Percentiles rank a stretch among this genome's conserved stretches.
phyloP scores from a whole-genome alignment of 1,139 yeast species.

The Scheffersomyces insectosa region DNA sequence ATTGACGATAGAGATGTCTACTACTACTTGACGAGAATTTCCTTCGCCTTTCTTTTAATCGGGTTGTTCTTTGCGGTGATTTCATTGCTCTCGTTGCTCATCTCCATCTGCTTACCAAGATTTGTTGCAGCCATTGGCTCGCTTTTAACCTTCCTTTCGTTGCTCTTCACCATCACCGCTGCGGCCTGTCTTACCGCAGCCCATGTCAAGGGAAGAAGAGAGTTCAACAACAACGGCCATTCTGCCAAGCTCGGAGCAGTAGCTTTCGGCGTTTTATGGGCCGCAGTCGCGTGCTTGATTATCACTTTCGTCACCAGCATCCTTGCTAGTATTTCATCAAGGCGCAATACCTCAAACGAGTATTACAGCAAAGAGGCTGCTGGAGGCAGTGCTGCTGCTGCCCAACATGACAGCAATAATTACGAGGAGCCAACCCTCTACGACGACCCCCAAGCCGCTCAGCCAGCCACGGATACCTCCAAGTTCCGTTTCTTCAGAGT shows the following conservation, averaged over 20 bases:
- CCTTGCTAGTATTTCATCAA: conserved; percentile 3
- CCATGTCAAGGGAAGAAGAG: conserved; percentile 60
- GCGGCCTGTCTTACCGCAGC: conserved; percentile 67
- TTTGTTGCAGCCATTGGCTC: conserved; percentile 22
- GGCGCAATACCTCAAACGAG: too few relatives aligned
- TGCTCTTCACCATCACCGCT: conserved; percentile 55
- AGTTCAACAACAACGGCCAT: conserved; percentile 50
- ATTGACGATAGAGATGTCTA: conserved; percentile 45
- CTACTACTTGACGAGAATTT: conserved; percentile 65
- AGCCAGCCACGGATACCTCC: conserved; percentile 11
- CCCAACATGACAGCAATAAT: too few relatives aligned
- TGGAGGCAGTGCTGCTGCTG: too few relatives aligned
- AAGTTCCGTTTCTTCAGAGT: conserved; percentile 16
- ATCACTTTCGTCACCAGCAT: conserved; percentile 17
- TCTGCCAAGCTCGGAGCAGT: conserved; percentile 56
- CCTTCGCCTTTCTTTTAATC: conserved; percentile 66
- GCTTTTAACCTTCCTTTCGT: conserved; percentile 34
- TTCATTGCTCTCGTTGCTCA: conserved; percentile 28
- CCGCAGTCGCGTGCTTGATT: conserved; percentile 50
- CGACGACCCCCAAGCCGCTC: conserved; percentile 1
- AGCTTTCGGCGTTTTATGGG: conserved; percentile 67
- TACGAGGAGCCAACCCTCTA: too few relatives aligned
- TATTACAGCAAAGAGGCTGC: too few relatives aligned
- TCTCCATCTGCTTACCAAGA: conserved; percentile 12
- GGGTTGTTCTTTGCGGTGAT: conserved; percentile 57